Percentiles rank a stretch among this genome's conserved stretches.
phyloP scores from a whole-genome alignment of 2,329 filamentous ascomycete genomes.

The Penicillium janthinellum region DNA sequence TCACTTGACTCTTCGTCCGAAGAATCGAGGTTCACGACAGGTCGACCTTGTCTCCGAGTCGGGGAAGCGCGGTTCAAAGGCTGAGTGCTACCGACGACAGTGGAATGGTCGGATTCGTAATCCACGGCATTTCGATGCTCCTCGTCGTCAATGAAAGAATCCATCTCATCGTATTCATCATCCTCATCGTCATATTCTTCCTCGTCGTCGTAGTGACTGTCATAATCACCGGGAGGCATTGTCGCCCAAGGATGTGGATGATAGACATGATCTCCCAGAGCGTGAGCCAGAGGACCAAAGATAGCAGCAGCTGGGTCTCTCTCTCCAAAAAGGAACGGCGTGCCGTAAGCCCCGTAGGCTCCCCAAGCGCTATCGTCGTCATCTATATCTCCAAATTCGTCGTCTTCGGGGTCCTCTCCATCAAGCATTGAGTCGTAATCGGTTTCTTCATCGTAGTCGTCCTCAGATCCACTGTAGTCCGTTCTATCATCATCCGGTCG shows the following conservation, averaged over 20 bases:
- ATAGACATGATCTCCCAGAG: not conserved
- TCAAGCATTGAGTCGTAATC: conserved; percentile 34
- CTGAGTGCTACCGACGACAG: conserved; percentile 31
- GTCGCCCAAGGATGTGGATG: not conserved
- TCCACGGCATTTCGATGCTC: conserved; percentile 22
- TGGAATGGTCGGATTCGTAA: conserved; percentile 37
- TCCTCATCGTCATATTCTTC: conserved; percentile 23
- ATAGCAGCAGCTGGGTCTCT: not conserved
- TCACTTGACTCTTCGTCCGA: conserved; percentile 6
- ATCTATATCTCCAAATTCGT: conserved; percentile 35
- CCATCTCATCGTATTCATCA: conserved; percentile 35
- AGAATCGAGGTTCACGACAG: conserved; percentile 6
- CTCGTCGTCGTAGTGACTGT: conserved; percentile 25
- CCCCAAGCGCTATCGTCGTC: conserved; percentile 19
- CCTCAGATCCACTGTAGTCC: conserved; percentile 50
- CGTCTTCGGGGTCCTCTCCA: conserved; percentile 29
- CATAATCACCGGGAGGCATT: conserved; percentile 4
- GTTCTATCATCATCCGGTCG: conserved; percentile 48
- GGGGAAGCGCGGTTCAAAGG: not conserved
- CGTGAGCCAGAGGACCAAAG: conserved; percentile 1
- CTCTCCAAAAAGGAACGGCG: not conserved
- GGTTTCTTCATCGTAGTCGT: conserved; percentile 43
- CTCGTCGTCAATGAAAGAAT: conserved; percentile 41
- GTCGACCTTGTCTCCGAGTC: not conserved
- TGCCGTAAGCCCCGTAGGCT: not conserved